Conservation (phyloP, 352 stramenopile genomes). For the Thalassiosira pacifica region DNA sequence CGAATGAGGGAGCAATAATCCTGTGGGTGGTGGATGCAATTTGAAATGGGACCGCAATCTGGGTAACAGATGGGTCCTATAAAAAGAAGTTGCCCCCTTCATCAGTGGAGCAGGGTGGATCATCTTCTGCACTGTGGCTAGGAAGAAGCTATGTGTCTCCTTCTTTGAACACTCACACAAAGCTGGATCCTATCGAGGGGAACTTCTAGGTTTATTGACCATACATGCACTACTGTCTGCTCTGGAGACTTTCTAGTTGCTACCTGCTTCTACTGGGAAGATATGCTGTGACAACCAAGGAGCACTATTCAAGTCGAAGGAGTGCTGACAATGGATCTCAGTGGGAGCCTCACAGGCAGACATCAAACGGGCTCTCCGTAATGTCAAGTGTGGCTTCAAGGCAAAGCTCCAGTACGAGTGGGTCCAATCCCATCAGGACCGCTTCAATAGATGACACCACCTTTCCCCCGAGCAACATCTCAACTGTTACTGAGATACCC, state of each 20-base stretch:
- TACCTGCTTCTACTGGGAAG: neutral
- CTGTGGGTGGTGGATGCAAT: too few species aligned
- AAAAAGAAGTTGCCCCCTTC: neutral
- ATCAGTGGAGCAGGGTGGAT: conserved; percentile 27
- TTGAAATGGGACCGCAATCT: neutral
- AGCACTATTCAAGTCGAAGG: neutral
- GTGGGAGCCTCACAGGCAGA: neutral
- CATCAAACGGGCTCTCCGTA: neutral
- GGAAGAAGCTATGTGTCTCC: neutral
- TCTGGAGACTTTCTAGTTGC: neutral
- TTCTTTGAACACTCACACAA: conserved; percentile 4
- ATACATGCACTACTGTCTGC: neutral
- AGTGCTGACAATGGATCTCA: neutral
- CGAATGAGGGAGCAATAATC: too few species aligned
- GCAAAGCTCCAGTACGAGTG: neutral
- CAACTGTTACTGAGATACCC: conserved; percentile 6
- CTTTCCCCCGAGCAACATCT: neutral
- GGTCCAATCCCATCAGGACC: neutral
- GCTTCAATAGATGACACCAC: neutral
- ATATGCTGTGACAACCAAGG: neutral
- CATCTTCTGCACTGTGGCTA: neutral
- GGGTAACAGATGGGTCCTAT: conserved; percentile 36
- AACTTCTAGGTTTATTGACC: neutral
- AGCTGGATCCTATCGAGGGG: conserved; percentile 2
- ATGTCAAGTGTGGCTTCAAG: neutral